Evolutionary conservation across 2,329 filamentous ascomycete genomes (phyloP), one percentile per base, ranked within the genome.

Genomic region (Sclerotinia glacialis): DNA sequence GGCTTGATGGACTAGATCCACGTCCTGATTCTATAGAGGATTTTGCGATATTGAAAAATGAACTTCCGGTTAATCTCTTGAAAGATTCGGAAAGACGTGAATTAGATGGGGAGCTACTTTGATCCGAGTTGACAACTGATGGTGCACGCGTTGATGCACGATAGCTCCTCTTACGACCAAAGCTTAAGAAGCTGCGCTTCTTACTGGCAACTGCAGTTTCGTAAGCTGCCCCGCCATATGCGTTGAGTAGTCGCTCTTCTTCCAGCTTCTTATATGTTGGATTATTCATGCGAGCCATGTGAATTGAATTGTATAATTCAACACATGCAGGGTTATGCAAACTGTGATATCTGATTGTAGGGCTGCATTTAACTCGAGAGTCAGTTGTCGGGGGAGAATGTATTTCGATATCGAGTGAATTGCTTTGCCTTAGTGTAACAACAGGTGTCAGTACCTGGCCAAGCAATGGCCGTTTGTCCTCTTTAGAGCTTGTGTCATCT

Each of bases 401-500:
- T 70, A 99, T 92, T 71, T 96, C 95, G 64, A 99, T 91, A 76
- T 99, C 95, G 42, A 99, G 86, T 4, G 91, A 91, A 28, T 93
- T 99, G 73, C 93, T 95, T 74, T 94, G 90, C 69, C 94, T 87
- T 69, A 98, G 88, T 71, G 93, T 90, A 9, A 98, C 94, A 47
- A 97, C 82, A 0, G 95, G 95, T 0, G 94, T 98, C 52, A 99
- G 86, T 74, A 97, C 92, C 44, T 97, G 85, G 7, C 89, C 90
- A 53, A 89, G 80, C 26, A 88, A 77, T 5, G 85, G 85, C 46
- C 71, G 73, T 62, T 80, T 78, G 18, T 74, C 78, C 37, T 44
- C 55, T 12, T 53, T 52, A 18, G 23, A 59, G 72, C 44, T 78
- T 76, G 14, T 46, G 28, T 66, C 65, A 23, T 66, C 65, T 23